Conservation (phyloP, 2,329 filamentous ascomycete genomes). For the Cladosporium sp. region DNA sequence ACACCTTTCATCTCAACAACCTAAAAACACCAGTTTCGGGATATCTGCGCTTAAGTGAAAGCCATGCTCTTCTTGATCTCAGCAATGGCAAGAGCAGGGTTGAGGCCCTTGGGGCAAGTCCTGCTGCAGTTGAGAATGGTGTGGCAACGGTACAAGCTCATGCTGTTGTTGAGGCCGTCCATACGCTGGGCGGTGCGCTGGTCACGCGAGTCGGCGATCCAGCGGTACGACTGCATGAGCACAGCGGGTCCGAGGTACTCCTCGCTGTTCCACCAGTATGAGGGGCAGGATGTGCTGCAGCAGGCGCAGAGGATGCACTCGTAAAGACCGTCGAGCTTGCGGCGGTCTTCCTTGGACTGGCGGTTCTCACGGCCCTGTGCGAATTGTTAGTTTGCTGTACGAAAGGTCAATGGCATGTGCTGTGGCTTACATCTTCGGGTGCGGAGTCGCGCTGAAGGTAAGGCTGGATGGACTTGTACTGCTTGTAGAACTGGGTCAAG, state of each 20-base stretch:
- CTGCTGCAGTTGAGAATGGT: constrained; percentile 98
- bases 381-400: constrained; percentile 15
- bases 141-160: constrained; percentile 98
- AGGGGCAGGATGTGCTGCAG: constrained; percentile 99
- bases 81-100: constrained; percentile 90
- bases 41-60: constrained; percentile 30
- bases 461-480: constrained; percentile 99
- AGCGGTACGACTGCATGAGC: constrained; percentile 95
- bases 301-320: constrained; percentile 99
- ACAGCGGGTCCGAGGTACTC: constrained; percentile 97
- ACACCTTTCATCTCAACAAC: background rate
- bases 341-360: constrained; percentile 85
- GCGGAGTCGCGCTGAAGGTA: constrained; percentile 91
- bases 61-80: constrained; percentile 99
- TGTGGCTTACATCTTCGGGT: constrained; percentile 67
- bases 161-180: constrained; percentile 91
- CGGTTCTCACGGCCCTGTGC: constrained; percentile 81
- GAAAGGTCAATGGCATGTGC: background rate
- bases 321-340: constrained; percentile 96
- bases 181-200: constrained; percentile 84
- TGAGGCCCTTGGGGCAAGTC: constrained; percentile 97
- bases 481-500: constrained; percentile 98
- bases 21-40: background rate
- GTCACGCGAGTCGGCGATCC: constrained; percentile 92
- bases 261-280: constrained; percentile 99